Conservation (phyloP, 805 yeast species). For the Candida wancherniae region DNA sequence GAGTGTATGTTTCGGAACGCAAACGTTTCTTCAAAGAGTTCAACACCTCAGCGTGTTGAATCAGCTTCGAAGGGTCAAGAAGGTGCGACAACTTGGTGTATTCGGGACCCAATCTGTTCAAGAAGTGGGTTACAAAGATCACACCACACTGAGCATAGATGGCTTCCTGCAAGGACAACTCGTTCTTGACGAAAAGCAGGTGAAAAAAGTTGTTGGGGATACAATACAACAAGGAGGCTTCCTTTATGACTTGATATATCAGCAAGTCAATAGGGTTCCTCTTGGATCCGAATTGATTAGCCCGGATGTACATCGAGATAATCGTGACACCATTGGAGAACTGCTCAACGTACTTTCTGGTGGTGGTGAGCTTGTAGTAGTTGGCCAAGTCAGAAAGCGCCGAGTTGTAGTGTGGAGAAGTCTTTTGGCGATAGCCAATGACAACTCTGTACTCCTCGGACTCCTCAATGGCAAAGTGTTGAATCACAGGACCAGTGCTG, state of each 20-base stretch:
- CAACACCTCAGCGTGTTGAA: constrained; percentile 71
- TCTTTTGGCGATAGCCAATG: constrained; percentile 79
- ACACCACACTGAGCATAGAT: constrained; percentile 92
- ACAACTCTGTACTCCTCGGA: constrained; percentile 81
- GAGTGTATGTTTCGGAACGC: constrained; percentile 90
- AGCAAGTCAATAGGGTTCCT: constrained; percentile 62
- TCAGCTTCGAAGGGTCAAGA: constrained; percentile 56
- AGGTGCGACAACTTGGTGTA: constrained; percentile 64
- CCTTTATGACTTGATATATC: constrained; percentile 85
- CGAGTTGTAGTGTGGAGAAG: constrained; percentile 82
- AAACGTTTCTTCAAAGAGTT: constrained; percentile 79
- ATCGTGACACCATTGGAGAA: constrained; percentile 85
- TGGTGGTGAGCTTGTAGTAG: constrained; percentile 78
- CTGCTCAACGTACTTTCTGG: constrained; percentile 91
- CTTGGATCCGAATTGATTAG: constrained; percentile 16
- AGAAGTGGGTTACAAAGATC: constrained; percentile 88
- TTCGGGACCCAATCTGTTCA: constrained; percentile 91
- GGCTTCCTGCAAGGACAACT: constrained; percentile 87
- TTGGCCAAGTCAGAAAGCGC: constrained; percentile 83
- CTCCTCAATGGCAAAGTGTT: constrained; percentile 74
- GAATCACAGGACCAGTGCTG: constrained; percentile 90
- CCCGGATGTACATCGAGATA: constrained; percentile 76
- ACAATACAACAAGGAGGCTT: constrained; percentile 87
- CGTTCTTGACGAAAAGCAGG: constrained; percentile 63
- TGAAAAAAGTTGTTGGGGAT: constrained; percentile 84